A percentile compares a stretch with the other conserved stretches of the same genome.
These are phyloP conservation scores for Nemania bipapillata DNA, from an alignment of 2,329 filamentous ascomycete species.

Conservation along the genomic window DNA sequence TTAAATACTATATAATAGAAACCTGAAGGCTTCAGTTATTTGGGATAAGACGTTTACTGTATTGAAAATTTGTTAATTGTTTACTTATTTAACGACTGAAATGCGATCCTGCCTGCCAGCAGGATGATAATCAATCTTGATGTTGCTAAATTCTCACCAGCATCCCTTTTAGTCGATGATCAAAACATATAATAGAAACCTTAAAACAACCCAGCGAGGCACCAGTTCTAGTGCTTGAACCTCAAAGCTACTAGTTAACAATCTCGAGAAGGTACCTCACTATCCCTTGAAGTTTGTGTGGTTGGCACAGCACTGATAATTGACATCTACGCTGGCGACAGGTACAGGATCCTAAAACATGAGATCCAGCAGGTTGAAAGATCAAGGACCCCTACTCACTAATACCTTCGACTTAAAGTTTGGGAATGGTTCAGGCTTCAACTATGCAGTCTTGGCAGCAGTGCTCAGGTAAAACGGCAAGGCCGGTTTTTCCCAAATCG, in stretches of 20 bases:
- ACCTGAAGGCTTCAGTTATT: too few relatives aligned
- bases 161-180: not conserved
- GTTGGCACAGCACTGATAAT: not conserved
- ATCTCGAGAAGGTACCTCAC: not conserved
- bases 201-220: not conserved
- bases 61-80: not conserved
- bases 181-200: not conserved
- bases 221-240: not conserved
- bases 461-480: constrained; percentile 16
- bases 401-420: not conserved
- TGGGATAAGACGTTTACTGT: not conserved
- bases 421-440: not conserved
- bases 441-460: constrained; percentile 1
- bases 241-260: not conserved
- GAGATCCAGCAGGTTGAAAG: not conserved
- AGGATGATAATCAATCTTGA: not conserved
- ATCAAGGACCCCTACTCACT: not conserved
- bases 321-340: not conserved
- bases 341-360: too few relatives aligned
- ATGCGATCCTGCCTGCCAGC: not conserved
- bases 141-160: not conserved
- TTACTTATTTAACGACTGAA: not conserved
- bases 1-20: too few relatives aligned
- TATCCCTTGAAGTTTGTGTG: not conserved
- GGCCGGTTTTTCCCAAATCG: constrained; percentile 56